Conservation (phyloP, 768 basidiomycete species). For the Naematelia aurantialba region DNA sequence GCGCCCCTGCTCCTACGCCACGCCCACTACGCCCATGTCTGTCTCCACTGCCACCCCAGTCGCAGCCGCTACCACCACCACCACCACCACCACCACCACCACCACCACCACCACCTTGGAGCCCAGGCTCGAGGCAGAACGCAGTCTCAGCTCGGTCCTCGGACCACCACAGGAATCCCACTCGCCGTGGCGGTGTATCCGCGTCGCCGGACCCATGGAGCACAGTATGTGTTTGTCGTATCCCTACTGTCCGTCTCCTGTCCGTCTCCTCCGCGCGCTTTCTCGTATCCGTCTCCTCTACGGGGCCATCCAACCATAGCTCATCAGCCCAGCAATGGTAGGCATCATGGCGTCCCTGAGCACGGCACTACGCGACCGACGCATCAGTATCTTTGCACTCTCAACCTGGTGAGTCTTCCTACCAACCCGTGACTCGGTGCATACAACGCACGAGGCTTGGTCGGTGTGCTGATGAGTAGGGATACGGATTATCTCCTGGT, state of each 20-base stretch:
- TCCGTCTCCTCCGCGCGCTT: too few relatives aligned
- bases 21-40: too few relatives aligned
- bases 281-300: too few relatives aligned
- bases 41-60: too few relatives aligned
- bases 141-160: background rate
- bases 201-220: background rate
- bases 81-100: too few relatives aligned
- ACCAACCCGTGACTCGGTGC: too few relatives aligned
- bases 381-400: background rate
- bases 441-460: slow-evolving; percentile 1
- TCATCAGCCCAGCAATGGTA: too few relatives aligned
- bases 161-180: background rate
- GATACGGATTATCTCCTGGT: slow-evolving; percentile 15
- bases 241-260: background rate
- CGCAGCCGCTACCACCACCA: too few relatives aligned
- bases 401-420: background rate
- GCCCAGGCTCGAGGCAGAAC: background rate
- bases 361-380: background rate
- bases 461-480: slow-evolving; percentile 7
- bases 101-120: background rate
- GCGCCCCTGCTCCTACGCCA: too few relatives aligned
- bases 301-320: too few relatives aligned
- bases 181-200: background rate
- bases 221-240: background rate
- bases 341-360: background rate